Evolutionary conservation across 2,329 filamentous ascomycete species (phyloP).

Genomic region (Chrysoporthe puriensis): DNA sequence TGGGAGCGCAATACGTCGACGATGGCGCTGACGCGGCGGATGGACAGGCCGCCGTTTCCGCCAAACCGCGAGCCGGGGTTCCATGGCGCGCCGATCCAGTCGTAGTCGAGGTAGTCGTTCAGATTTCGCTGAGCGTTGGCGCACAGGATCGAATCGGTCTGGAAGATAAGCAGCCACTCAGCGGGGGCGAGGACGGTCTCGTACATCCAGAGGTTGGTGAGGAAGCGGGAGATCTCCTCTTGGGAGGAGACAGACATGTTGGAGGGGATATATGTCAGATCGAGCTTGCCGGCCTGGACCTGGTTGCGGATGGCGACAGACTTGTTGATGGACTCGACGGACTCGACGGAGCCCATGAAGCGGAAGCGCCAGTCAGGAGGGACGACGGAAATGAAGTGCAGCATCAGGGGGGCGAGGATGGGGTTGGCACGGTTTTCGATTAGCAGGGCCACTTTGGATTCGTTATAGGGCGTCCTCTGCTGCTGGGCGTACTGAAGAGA

Average conservation of each 20-base stretch:
- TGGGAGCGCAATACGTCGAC: constrained; percentile 52
- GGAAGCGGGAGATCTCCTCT: constrained; percentile 51
- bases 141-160: constrained; percentile 60
- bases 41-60: constrained; percentile 58
- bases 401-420: constrained; percentile 52
- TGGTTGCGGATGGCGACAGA: constrained; percentile 53
- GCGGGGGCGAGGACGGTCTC: constrained; percentile 52
- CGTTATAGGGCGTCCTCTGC: constrained; percentile 46
- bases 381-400: constrained; percentile 57
- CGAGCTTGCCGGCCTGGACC: constrained; percentile 54
- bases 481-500: constrained; percentile 27
- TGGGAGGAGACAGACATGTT: constrained; percentile 51
- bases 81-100: constrained; percentile 55
- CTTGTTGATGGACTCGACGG: constrained; percentile 28
- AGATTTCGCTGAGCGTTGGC: constrained; percentile 55
- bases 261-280: constrained; percentile 52
- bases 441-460: constrained; percentile 56
- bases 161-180: constrained; percentile 59
- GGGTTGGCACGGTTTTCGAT: constrained; percentile 53
- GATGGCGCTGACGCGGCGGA: constrained; percentile 57
- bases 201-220: constrained; percentile 58
- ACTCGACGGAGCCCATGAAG: constrained; percentile 53
- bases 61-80: constrained; percentile 48
- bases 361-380: constrained; percentile 59
- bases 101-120: constrained; percentile 58